These are phyloP conservation scores for Russula ochroleuca DNA, from an alignment of 768 basidiomycete genomes.

Conservation along the genomic window DNA sequence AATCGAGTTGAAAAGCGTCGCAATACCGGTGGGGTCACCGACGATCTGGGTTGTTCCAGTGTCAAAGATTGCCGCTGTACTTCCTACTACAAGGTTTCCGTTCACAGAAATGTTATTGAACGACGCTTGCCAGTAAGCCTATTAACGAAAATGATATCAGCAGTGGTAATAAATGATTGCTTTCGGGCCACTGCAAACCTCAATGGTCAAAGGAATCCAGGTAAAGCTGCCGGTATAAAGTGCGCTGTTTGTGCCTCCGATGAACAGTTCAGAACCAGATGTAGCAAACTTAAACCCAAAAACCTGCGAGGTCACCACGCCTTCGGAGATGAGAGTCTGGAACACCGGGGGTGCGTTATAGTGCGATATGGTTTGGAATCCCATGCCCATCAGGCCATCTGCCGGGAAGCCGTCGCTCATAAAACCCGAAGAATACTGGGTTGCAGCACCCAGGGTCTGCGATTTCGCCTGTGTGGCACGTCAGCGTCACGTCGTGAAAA, in stretches of 20 bases:
- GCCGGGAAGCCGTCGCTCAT: slow-evolving; percentile 30
- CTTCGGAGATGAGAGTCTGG: slow-evolving; percentile 43
- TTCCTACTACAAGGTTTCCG: slow-evolving; percentile 17
- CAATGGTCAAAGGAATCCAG: slow-evolving; percentile 6
- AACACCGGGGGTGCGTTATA: slow-evolving; percentile 31
- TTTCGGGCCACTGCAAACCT: not conserved
- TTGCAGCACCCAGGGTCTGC: slow-evolving; percentile 46
- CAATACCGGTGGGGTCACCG: slow-evolving; percentile 19
- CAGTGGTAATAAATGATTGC: not conserved
- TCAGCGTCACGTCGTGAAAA: not conserved
- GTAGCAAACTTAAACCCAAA: slow-evolving; percentile 49
- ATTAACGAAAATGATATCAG: not conserved
- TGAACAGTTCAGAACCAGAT: slow-evolving; percentile 39
- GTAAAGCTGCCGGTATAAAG: slow-evolving; percentile 21
- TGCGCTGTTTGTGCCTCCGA: slow-evolving; percentile 23
- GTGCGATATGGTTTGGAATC: slow-evolving; percentile 30
- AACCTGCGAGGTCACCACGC: slow-evolving; percentile 34
- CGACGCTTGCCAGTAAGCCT: slow-evolving; percentile 27
- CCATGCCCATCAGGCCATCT: slow-evolving; percentile 46
- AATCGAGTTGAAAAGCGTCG: not conserved
- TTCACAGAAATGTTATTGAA: slow-evolving; percentile 30
- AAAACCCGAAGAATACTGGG: slow-evolving; percentile 37
- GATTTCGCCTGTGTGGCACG: slow-evolving; percentile 33
- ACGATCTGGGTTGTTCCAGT: slow-evolving; percentile 34
- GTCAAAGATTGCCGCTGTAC: slow-evolving; percentile 32